Conservation (phyloP, 2,329 filamentous ascomycete genomes). For the Lasiodiplodia sp. region DNA sequence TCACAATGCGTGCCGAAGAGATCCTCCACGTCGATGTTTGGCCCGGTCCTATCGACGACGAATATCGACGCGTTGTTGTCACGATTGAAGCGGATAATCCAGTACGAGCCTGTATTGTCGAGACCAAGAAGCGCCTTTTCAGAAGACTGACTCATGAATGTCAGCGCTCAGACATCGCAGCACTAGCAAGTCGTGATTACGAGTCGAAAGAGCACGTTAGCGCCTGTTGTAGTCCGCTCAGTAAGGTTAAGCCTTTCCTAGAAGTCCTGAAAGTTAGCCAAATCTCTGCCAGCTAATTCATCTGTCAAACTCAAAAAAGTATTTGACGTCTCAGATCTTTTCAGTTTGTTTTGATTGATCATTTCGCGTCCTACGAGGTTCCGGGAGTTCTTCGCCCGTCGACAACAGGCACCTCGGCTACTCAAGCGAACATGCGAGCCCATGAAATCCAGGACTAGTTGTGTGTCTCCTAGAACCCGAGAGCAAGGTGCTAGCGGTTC, state of each 20-base stretch:
- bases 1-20: background rate
- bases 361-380: conserved; percentile 25
- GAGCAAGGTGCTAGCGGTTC: conserved; percentile 13
- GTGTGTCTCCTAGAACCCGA: conserved; percentile 5
- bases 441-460: background rate
- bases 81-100: background rate
- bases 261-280: conserved; percentile 4
- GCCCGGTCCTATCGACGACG: background rate
- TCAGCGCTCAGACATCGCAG: background rate
- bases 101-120: conserved; percentile 13
- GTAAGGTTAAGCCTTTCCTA: background rate
- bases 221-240: background rate
- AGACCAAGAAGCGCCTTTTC: conserved; percentile 11
- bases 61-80: conserved; percentile 2
- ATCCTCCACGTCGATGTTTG: background rate
- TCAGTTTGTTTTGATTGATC: conserved; percentile 26
- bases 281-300: background rate
- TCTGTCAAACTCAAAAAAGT: background rate
- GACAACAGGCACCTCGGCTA: conserved; percentile 14
- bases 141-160: conserved; percentile 13
- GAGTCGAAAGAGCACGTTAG: background rate
- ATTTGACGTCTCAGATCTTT: conserved; percentile 30
- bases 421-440: background rate
- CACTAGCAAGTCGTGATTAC: background rate
- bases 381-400: background rate